A percentile compares a stretch with the other conserved stretches of the same genome.
Conservation (phyloP, 768 basidiomycete species). For the Leccinum imitatum region DNA sequence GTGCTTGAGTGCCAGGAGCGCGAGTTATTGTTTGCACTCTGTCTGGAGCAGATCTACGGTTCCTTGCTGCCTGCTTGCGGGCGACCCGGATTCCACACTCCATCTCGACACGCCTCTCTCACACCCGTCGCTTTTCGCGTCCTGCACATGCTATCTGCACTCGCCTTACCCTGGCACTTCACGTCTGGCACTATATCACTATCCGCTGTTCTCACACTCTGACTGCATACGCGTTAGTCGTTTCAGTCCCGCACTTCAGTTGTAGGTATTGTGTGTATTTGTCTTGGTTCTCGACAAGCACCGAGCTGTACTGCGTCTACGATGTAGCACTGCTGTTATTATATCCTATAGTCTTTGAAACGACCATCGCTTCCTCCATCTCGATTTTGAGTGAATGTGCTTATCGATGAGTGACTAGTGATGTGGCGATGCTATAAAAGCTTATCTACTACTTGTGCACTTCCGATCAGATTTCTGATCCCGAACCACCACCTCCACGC, state of each 20-base stretch:
- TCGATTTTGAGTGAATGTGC: neutral
- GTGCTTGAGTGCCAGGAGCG: conserved; percentile 28
- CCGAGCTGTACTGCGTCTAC: conserved; percentile 29
- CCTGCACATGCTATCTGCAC: conserved; percentile 18
- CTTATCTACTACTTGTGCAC: conserved; percentile 3
- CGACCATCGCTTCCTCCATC: conserved; percentile 17
- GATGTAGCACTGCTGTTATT: conserved; percentile 32
- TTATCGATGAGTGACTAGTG: conserved; percentile 2
- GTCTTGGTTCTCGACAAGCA: conserved; percentile 30
- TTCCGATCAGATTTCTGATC: neutral
- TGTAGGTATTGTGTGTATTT: conserved; percentile 36
- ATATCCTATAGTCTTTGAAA: conserved; percentile 29
- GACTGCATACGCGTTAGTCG: conserved; percentile 25
- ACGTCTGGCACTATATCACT: conserved; percentile 23
- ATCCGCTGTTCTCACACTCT: conserved; percentile 20
- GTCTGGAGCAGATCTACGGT: conserved; percentile 8
- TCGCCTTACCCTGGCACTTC: conserved; percentile 17
- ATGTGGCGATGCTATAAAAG: neutral
- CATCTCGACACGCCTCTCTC: conserved; percentile 27
- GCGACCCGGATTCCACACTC: conserved; percentile 18
- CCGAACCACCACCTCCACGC: conserved; percentile 13
- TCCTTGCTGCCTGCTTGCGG: conserved; percentile 29
- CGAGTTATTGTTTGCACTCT: conserved; percentile 11
- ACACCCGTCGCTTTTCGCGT: neutral
- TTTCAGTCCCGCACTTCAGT: conserved; percentile 20